phyloP scores from a whole-genome alignment of 2,329 filamentous ascomycete genomes.

The Calonectria ilicicola region DNA sequence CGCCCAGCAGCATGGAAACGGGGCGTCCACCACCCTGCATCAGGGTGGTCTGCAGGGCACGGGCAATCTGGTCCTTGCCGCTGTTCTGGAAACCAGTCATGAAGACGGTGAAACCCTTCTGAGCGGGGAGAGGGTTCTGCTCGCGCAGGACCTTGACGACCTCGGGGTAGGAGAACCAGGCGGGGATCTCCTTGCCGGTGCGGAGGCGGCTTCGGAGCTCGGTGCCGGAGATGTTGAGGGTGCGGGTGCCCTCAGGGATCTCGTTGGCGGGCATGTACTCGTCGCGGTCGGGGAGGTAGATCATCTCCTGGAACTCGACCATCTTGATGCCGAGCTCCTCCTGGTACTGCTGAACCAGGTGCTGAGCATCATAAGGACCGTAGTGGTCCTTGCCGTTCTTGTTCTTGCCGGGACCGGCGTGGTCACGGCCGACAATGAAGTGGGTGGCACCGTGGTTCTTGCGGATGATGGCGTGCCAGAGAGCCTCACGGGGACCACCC shows the following conservation, averaged over 20 bases:
- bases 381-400: conserved; percentile 97
- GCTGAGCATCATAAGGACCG: conserved; percentile 96
- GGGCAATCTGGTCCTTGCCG: conserved; percentile 96
- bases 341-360: conserved; percentile 95
- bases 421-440: conserved; percentile 99
- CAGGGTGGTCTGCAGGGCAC: conserved; percentile 94
- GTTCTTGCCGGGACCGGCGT: conserved; percentile 98
- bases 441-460: conserved; percentile 99
- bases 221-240: conserved; percentile 86
- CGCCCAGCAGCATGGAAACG: conserved; percentile 93
- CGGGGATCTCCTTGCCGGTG: conserved; percentile 93
- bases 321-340: conserved; percentile 98
- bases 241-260: conserved; percentile 85
- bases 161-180: conserved; percentile 99
- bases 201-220: conserved; percentile 93
- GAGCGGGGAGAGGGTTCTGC: conserved; percentile 90
- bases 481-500: conserved; percentile 96
- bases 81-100: conserved; percentile 96
- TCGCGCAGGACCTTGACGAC: conserved; percentile 96
- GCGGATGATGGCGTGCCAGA: conserved; percentile 99
- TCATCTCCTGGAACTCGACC: conserved; percentile 99
- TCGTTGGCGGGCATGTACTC: conserved; percentile 96
- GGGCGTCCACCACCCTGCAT: conserved; percentile 98
- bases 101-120: conserved; percentile 98
- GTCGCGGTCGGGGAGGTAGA: conserved; percentile 95